Evolutionary conservation across 768 basidiomycete species (phyloP), one percentile per base, ranked within the genome.

Genomic region (Trametes punicea): DNA sequence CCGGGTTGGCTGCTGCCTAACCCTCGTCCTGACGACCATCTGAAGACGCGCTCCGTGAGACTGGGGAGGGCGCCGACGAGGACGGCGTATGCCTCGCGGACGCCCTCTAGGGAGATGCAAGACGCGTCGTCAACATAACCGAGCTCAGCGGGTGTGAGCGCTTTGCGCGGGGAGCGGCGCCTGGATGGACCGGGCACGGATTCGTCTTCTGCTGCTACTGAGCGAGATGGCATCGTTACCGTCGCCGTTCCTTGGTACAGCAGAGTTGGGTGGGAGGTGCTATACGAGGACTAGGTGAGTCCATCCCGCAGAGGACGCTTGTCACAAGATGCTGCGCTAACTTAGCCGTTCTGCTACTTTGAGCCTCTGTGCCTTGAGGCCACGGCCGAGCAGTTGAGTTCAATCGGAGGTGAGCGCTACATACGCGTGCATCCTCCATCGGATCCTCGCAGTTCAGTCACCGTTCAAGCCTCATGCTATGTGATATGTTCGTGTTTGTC

Each of bases 41-140:
- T 68, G 13, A 74, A 74, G 13, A 81, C 62, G 4, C 75, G 73
- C 46, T 72, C 71, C 56, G 78, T 75, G 33, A 79, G 71, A 20
- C 67, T 71, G 21, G 75, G 73, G 27, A 75, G 70, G 15, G 70
- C 67, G 40, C 75, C 71, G 21, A 75, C 71, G 18, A 81, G 66
- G 26, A 64, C 55, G 15, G 61, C 68, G 48, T 81, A 48, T 20
- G 80, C 62, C 34, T 73, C 68, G 39, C 79, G 76, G 34, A 82
- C 69, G 52, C 73, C 75, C 46, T 69, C 65, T 63, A 78, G 77
- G 23, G 77, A 72, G 42, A 69, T 67, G 33, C 77, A 75, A 5
- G 78, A 75, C 18, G 70, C 67, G 41, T 67, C 71, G 64, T 74
- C 73, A 20, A 80, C 55, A 9, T 46, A 51, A 74, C 71, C 61